Evolutionary conservation across 73 alveolate genomes (phyloP).

Genomic region (Paraurostyla sp.): DNA sequence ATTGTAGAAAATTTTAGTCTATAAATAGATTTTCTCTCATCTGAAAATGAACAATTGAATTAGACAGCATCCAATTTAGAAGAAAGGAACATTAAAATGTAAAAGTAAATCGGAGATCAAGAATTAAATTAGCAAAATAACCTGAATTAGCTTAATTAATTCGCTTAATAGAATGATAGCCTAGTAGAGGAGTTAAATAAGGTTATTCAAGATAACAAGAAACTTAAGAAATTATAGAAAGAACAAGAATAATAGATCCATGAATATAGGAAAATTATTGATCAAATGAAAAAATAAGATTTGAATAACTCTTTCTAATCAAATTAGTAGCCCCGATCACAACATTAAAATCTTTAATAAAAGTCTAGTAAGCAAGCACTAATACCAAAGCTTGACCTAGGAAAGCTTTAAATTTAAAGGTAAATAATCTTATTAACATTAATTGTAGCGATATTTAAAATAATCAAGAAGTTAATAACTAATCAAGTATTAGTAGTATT

Average conservation of each 20-base stretch:
- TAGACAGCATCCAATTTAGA: background rate
- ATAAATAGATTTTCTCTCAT: background rate
- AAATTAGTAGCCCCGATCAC: background rate
- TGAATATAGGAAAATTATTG: background rate
- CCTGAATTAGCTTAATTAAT: background rate
- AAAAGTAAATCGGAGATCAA: background rate
- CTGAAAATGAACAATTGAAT: background rate
- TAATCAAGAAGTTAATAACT: background rate
- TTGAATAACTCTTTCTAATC: background rate
- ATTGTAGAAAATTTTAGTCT: background rate
- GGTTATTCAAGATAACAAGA: slow-evolving; percentile 18
- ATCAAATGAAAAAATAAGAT: background rate
- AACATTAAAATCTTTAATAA: too few relatives aligned
- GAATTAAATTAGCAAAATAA: background rate
- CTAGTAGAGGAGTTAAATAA: background rate
- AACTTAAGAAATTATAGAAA: background rate
- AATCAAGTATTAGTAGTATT: slow-evolving; percentile 1
- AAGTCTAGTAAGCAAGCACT: background rate
- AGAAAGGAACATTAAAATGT: background rate
- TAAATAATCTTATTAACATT: background rate
- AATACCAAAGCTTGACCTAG: slow-evolving; percentile 8
- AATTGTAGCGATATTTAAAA: background rate
- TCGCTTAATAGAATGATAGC: background rate
- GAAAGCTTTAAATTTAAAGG: background rate
- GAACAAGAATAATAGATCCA: background rate